These are phyloP conservation scores for Paraleonurus japonicus DNA, from an alignment of 257 asterid species.

Conservation along the genomic window DNA sequence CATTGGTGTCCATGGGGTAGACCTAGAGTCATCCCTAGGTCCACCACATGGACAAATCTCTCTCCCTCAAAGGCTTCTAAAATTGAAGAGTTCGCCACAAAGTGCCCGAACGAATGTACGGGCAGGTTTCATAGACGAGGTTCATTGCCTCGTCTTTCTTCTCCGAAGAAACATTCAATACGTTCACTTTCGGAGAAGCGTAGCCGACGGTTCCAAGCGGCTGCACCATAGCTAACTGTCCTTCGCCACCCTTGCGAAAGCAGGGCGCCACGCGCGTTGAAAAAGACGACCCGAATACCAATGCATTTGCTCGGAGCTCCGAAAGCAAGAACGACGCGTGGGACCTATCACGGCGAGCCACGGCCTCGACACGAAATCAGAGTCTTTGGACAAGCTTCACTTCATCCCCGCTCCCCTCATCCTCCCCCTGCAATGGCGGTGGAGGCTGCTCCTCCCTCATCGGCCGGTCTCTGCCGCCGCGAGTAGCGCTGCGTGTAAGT, in stretches of 20 bases:
- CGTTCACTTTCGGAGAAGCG: conserved; percentile 38
- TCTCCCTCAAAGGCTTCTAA: conserved; percentile 97
- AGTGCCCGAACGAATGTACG: conserved; percentile 72
- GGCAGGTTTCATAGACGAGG: conserved; percentile 60
- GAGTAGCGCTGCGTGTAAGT: conserved; percentile 55
- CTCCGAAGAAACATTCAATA: conserved; percentile 43
- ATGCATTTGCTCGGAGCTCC: conserved; percentile 60
- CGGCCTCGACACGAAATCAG: conserved; percentile 83
- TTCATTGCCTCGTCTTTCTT: conserved; percentile 59
- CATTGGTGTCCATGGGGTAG: conserved; percentile 72
- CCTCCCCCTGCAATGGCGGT: conserved; percentile 29
- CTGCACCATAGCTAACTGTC: conserved; percentile 66
- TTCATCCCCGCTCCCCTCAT: conserved; percentile 39
- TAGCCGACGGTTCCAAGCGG: conserved; percentile 68
- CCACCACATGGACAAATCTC: conserved; percentile 78
- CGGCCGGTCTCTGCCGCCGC: conserved; percentile 60
- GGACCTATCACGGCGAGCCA: conserved; percentile 69
- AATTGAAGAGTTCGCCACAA: conserved; percentile 58
- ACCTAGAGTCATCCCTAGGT: conserved; percentile 76
- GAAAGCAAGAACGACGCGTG: conserved; percentile 60
- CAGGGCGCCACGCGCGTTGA: conserved; percentile 87
- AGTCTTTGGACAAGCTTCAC: conserved; percentile 66
- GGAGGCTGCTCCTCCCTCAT: conserved; percentile 38
- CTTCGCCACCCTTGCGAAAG: conserved; percentile 65
- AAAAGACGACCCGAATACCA: conserved; percentile 80